Evolutionary conservation across 371 early-diverging fungal genomes (phyloP), one percentile per base, ranked within the genome.

Genomic region (Actinomortierella wolfii): DNA sequence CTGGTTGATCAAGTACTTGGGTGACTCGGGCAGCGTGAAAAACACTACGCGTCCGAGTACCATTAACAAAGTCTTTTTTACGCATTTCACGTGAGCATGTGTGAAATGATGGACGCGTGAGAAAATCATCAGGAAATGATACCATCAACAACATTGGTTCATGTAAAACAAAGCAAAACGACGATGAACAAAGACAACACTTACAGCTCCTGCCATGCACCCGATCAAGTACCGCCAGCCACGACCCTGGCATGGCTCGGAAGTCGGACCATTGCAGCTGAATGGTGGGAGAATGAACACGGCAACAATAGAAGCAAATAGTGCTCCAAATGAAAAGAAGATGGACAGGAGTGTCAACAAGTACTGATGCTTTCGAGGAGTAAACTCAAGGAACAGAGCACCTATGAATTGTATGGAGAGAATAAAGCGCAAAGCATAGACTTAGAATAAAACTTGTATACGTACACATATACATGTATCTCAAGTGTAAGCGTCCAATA

Each of bases 311-410:
- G 92, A 89, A 8, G 91, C 80, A 24, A 92, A 57, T n/a, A 92
- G 88, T 21, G 92, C 92, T 3, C 94, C 95, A 44, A 90, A 79
- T 0, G 94, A 92, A 62, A 92, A 95, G 54, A 95, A 93, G 13
- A 92, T 82, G 11, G 92, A 92, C 66, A 95, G 85, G 52, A 93
- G 83, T 5, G 93, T 95, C 62, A 95, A 76, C 28, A 93, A 78
- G 51, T 89, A 86, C 61, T 93, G 93, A 46, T 89, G 83, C 51
- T 88, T 82, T 57, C 83, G 81, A 20, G 95, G 94, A 17, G 90
- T 78, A 54, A 93, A 93, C 76, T 94, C 95, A 4, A 94, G 83
- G 53, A 92, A 93, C 1, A 94, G 67, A 13, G 92, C 88, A 21
- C 92, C 92, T 84, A 84, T 17, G n/a, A 58, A 56, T n/a, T 18